Evolutionary conservation across 1,284 basidiomycete species (phyloP), one percentile per base, ranked within the genome.

Genomic region (Schizopora paradoxa): DNA sequence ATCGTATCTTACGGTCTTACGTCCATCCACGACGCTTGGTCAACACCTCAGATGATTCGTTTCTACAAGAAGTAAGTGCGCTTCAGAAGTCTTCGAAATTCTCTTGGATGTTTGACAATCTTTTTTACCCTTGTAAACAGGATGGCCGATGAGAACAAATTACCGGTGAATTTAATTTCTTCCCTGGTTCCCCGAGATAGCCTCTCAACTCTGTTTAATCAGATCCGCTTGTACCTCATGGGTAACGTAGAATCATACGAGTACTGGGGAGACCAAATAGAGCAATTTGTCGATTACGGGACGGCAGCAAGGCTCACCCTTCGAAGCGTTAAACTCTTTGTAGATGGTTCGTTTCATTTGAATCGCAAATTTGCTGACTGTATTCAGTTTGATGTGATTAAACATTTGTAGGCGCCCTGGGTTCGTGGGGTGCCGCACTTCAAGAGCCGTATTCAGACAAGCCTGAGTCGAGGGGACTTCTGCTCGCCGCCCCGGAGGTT

Each of bases 381-480:
- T 25, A 21, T 33, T n/a, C 41, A 21, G 38, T 8, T n/a, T 44
- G 21, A 23, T 41, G 26, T 18, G 21, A 33, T 42, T 6, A 35
- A 8, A 27, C 35, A 27, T 21, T 39, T 19, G 45, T 58, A 80
- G 86, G 89, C 35, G 92, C 94, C 1, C 74, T 97, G 1, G 92
- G 93, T 0, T 91, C 86, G 1, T 91, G 88, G 76, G 93, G 93
- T 3, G 91, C 93, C 0, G 92, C 93, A 0, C 73, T 97, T 49
- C 69, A 90, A 13, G 76, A 86, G 32, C 89, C 91, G 10, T 97
- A 96, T 60, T 73, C 80, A 0, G 92, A 95, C 64, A 78, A 83
- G 25, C 79, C 85, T 0, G 72, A 75, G 1, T 80, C 77, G 18
- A 69, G 61, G 19, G 92, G 91, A 0, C 71, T 90, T 47, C 73